These are phyloP conservation scores for Nepenthes gracilis DNA, from an alignment of 148 eudicot species.

Conservation along the genomic window DNA sequence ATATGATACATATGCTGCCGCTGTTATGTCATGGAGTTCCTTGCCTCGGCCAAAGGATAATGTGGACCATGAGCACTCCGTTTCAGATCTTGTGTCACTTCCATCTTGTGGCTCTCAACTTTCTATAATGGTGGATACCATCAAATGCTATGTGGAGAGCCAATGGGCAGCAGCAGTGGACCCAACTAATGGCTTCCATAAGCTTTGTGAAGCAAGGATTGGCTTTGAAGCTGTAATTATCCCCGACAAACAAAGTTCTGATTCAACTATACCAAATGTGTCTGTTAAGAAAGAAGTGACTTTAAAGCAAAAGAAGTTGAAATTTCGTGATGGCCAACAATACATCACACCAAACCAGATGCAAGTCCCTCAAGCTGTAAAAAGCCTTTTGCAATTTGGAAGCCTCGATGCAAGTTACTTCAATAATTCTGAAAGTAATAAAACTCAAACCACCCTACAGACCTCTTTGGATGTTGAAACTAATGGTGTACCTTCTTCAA, in stretches of 20 bases:
- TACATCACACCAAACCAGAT: slow-evolving; percentile 57
- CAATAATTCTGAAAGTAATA: slow-evolving; percentile 8
- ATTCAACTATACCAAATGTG: slow-evolving; percentile 6
- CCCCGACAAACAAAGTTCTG: slow-evolving; percentile 4
- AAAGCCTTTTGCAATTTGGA: slow-evolving; percentile 51
- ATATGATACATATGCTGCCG: too few relatives aligned
- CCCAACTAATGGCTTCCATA: neutral
- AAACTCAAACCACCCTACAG: slow-evolving; percentile 12
- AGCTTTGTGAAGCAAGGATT: neutral
- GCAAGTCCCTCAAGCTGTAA: slow-evolving; percentile 51
- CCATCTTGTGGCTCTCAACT: too few relatives aligned
- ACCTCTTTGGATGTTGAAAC: slow-evolving; percentile 10
- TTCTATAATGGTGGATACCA: too few relatives aligned
- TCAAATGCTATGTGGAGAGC: too few relatives aligned
- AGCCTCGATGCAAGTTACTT: slow-evolving; percentile 33
- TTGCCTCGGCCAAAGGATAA: too few relatives aligned
- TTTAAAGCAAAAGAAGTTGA: slow-evolving; percentile 32
- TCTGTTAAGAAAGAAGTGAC: slow-evolving; percentile 24
- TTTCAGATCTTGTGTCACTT: too few relatives aligned
- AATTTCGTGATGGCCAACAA: slow-evolving; percentile 24
- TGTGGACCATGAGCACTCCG: too few relatives aligned
- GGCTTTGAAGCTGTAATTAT: neutral
- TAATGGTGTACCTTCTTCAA: slow-evolving; percentile 14
- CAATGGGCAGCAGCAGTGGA: too few relatives aligned
- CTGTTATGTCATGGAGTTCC: too few relatives aligned